Conservation (phyloP, 345 rosid genomes). For the Mallotus nudiflorus region DNA sequence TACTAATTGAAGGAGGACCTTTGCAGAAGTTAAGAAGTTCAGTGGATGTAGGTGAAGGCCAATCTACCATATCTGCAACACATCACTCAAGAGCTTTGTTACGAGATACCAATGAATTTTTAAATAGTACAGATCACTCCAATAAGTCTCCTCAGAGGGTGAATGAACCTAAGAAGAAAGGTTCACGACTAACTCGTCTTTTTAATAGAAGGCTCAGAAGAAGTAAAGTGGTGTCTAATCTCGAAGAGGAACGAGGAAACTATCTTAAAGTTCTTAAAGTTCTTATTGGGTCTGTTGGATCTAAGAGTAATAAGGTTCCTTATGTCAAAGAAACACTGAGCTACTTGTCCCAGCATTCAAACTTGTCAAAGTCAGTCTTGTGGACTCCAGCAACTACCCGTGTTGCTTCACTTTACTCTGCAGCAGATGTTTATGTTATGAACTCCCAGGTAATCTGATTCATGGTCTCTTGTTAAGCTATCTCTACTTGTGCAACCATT, state of each 20-base stretch:
- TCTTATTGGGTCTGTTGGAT: slow-evolving; percentile 96
- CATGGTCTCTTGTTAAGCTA: not conserved
- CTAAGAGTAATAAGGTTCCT: slow-evolving; percentile 89
- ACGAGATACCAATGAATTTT: slow-evolving; percentile 23
- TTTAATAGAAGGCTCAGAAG: slow-evolving; percentile 14
- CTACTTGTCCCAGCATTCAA: slow-evolving; percentile 56
- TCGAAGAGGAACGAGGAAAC: slow-evolving; percentile 38
- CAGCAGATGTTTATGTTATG: slow-evolving; percentile 89
- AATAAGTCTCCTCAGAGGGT: slow-evolving; percentile 9
- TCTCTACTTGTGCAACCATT: not conserved
- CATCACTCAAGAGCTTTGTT: slow-evolving; percentile 70
- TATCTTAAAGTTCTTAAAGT: slow-evolving; percentile 72
- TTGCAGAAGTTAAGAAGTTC: slow-evolving; percentile 38
- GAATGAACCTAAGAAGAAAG: slow-evolving; percentile 28
- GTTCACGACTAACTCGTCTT: slow-evolving; percentile 13
- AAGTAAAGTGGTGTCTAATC: slow-evolving; percentile 31
- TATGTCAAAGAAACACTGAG: slow-evolving; percentile 72
- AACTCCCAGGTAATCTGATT: slow-evolving; percentile 84
- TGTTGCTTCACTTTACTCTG: slow-evolving; percentile 86
- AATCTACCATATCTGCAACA: slow-evolving; percentile 39
- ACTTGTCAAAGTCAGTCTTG: slow-evolving; percentile 62
- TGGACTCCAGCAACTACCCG: slow-evolving; percentile 91
- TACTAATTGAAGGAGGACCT: slow-evolving; percentile 45
- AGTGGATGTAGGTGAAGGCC: slow-evolving; percentile 27
- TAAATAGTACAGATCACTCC: slow-evolving; percentile 25